Percentiles rank a stretch among this genome's conserved stretches.
Conservation (phyloP, 495 filamentous ascomycete species). For the Penicillium mononematosum region DNA sequence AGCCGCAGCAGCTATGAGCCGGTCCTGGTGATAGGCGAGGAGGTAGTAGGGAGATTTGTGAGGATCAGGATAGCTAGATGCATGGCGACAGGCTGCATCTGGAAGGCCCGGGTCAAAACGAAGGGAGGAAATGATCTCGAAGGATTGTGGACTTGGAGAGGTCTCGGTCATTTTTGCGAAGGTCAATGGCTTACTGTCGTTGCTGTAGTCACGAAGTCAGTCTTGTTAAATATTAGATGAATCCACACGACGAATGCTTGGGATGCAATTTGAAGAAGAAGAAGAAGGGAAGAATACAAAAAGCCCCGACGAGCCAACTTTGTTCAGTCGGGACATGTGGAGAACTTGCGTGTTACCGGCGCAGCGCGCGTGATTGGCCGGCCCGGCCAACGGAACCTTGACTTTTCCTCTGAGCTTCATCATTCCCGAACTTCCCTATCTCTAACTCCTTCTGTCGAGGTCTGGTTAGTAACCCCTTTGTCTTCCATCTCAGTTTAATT, state of each 20-base stretch:
- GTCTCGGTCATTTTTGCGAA: constrained; percentile 12
- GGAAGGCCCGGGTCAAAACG: constrained; percentile 69
- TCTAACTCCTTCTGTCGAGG: constrained; percentile 26
- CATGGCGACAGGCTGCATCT: constrained; percentile 33
- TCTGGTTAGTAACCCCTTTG: constrained; percentile 18
- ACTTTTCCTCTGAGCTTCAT: constrained; percentile 41
- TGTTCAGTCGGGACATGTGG: constrained; percentile 15
- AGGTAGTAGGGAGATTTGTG: constrained; percentile 75
- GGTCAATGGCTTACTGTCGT: not conserved
- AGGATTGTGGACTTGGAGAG: constrained; percentile 23
- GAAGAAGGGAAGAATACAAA: not conserved
- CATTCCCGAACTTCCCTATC: constrained; percentile 34
- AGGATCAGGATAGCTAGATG: constrained; percentile 41
- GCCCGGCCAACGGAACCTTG: constrained; percentile 26
- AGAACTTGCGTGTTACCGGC: constrained; percentile 24
- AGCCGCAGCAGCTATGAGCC: constrained; percentile 69
- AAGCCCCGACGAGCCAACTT: not conserved
- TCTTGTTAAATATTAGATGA: not conserved
- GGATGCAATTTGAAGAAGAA: not conserved
- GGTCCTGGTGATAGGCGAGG: constrained; percentile 76
- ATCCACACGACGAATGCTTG: not conserved
- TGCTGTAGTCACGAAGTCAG: constrained; percentile 10
- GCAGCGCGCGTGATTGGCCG: constrained; percentile 41
- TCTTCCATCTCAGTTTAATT: constrained; percentile 5
- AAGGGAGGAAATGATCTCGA: constrained; percentile 70